phyloP scores from a whole-genome alignment of 306 rosid genomes.

The Castanea crenata region DNA sequence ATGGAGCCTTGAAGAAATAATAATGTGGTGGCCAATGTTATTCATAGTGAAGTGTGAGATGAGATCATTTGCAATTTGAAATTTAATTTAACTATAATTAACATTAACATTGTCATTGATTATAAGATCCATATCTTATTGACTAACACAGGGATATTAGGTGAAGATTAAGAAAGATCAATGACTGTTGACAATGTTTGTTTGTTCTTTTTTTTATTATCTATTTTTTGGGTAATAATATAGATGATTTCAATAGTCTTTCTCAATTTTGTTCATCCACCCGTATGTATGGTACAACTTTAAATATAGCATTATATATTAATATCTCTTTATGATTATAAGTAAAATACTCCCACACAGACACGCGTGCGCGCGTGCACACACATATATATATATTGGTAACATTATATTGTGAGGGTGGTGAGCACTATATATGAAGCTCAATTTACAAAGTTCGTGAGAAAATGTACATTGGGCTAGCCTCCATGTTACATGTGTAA shows the following conservation, averaged over 20 bases:
- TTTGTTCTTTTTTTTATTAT: not conserved
- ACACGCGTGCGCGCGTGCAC: no score
- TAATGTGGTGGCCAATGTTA: not conserved
- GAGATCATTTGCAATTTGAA: constrained; percentile 25
- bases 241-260: not conserved
- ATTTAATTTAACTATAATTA: not conserved
- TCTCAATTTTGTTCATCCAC: not conserved
- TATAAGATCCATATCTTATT: constrained; percentile 15
- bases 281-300: not conserved
- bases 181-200: constrained; percentile 28
- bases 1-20: not conserved
- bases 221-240: not conserved
- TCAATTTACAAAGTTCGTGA: no score
- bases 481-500: no score
- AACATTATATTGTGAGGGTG: no score
- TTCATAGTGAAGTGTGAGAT: not conserved
- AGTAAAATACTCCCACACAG: no score
- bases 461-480: no score
- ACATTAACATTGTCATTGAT: constrained; percentile 9
- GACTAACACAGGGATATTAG: constrained; percentile 26
- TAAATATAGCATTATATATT: not conserved
- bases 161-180: constrained; percentile 54
- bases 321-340: no score
- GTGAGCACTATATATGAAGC: no score
- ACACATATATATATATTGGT: no score